Percentiles rank a stretch among this genome's conserved stretches.
These are phyloP conservation scores for Alternaria alternata DNA, from an alignment of 2,329 filamentous ascomycete species.

Conservation along the genomic window DNA sequence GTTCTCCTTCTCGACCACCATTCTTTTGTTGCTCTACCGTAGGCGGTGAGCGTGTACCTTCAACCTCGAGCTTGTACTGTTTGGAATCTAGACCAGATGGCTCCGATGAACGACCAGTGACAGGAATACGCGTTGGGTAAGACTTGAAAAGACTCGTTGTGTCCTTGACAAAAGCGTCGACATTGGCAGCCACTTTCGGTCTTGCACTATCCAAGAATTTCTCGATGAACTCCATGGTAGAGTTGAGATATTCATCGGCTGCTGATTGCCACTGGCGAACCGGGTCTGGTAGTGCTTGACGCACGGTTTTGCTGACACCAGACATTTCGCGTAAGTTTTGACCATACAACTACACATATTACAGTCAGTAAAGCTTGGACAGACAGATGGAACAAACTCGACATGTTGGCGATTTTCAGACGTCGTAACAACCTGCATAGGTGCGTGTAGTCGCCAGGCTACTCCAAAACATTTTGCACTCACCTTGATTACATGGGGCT, in stretches of 20 bases:
- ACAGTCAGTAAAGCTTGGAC: neutral
- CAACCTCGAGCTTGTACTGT: conserved; percentile 79
- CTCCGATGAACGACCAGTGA: conserved; percentile 81
- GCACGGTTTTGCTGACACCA: conserved; percentile 89
- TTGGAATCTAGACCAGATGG: conserved; percentile 80
- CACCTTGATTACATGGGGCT: conserved; percentile 78
- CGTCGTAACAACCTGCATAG: neutral
- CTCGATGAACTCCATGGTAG: conserved; percentile 87
- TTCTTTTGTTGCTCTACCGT: conserved; percentile 65
- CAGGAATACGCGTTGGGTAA: conserved; percentile 84
- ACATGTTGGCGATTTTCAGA: neutral
- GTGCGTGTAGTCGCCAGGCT: neutral
- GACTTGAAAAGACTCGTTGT: conserved; percentile 88
- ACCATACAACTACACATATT: conserved; percentile 72
- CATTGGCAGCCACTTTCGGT: conserved; percentile 84
- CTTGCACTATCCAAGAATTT: conserved; percentile 86
- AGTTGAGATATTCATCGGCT: conserved; percentile 85
- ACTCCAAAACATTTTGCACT: neutral
- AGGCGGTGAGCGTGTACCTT: conserved; percentile 65
- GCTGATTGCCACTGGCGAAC: conserved; percentile 85
- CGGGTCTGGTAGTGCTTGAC: conserved; percentile 82
- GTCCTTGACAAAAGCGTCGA: conserved; percentile 87
- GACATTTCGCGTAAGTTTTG: conserved; percentile 83
- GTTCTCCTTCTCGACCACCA: conserved; percentile 76
- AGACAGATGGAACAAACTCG: neutral